Evolutionary conservation across 805 yeast species (phyloP).

Genomic region (Debaryomyces hansenii): DNA sequence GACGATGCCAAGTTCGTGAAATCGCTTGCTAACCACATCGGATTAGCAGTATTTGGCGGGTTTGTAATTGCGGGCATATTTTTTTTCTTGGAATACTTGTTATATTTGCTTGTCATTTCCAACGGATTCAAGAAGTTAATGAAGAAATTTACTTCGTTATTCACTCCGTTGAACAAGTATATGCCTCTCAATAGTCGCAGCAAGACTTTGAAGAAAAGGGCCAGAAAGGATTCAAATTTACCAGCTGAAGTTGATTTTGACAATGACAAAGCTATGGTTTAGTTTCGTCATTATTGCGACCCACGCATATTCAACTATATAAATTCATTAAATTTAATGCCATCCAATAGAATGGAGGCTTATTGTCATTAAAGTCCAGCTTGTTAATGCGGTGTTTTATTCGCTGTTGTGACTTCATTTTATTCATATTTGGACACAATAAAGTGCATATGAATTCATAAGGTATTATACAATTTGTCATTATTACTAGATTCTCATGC

Average conservation of each 20-base stretch:
- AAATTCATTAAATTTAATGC: too few relatives aligned
- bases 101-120: conserved; percentile 36
- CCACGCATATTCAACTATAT: too few relatives aligned
- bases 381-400: too few relatives aligned
- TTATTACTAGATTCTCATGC: too few relatives aligned
- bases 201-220: conserved; percentile 29
- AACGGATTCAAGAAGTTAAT: conserved; percentile 24
- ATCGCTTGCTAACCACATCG: conserved; percentile 70
- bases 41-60: conserved; percentile 70
- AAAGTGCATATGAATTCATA: too few relatives aligned
- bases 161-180: conserved; percentile 5
- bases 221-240: conserved; percentile 57
- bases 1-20: conserved; percentile 83
- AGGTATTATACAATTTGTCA: too few relatives aligned
- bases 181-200: conserved; percentile 2
- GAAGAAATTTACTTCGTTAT: conserved; percentile 8
- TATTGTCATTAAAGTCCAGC: too few relatives aligned
- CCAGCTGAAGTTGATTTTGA: conserved; percentile 40
- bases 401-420: too few relatives aligned
- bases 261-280: conserved; percentile 7
- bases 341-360: too few relatives aligned
- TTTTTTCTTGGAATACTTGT: conserved; percentile 39
- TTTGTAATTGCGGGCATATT: conserved; percentile 51
- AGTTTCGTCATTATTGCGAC: background rate
- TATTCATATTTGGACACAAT: too few relatives aligned